phyloP scores from a whole-genome alignment of 805 yeast species.

The Lipomyces orientalis region DNA sequence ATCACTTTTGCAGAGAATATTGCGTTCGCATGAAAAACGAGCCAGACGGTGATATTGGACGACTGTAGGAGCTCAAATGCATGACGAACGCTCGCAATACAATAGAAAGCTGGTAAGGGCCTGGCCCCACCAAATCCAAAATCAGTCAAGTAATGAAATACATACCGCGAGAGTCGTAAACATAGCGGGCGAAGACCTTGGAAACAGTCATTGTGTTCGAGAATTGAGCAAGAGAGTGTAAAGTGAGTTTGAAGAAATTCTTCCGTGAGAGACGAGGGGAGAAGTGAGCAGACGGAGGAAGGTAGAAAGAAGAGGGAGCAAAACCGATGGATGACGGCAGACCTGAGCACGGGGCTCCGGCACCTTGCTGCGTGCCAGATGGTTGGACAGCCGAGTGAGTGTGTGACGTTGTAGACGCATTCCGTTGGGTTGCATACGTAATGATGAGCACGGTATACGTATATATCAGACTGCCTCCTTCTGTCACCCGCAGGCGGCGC shows the following conservation, averaged over 20 bases:
- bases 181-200: constrained; percentile 92
- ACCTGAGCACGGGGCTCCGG: constrained; percentile 3
- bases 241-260: background rate
- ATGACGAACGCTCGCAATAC: background rate
- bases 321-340: constrained; percentile 2
- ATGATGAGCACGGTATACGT: constrained; percentile 6
- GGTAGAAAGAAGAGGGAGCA: constrained; percentile 7
- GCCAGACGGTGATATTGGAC: background rate
- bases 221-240: background rate
- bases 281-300: constrained; percentile 4
- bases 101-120: too few relatives aligned
- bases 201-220: constrained; percentile 70
- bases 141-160: constrained; percentile 10
- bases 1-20: background rate
- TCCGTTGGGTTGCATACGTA: constrained; percentile 8
- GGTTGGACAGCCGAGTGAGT: background rate
- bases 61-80: background rate
- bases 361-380: background rate
- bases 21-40: background rate
- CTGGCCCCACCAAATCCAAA: background rate
- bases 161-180: constrained; percentile 97
- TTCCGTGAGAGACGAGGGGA: background rate
- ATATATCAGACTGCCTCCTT: background rate
- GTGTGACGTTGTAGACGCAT: background rate
- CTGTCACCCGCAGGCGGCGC: background rate